A percentile compares a stretch with the other conserved stretches of the same genome.
Conservation (phyloP, 2,329 filamentous ascomycete species). For the Diaporthe nobilis region DNA sequence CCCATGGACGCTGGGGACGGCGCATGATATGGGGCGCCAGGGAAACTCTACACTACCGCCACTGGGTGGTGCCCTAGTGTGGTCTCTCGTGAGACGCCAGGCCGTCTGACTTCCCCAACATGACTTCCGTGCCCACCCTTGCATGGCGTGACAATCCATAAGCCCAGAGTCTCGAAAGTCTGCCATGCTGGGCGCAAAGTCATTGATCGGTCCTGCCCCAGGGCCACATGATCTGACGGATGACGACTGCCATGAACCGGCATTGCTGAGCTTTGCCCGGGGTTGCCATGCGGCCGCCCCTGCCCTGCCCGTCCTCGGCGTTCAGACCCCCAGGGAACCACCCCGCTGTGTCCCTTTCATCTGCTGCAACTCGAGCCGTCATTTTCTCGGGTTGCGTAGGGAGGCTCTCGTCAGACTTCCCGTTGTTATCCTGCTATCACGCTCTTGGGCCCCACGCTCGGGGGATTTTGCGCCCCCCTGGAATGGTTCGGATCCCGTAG, state of each 20-base stretch:
- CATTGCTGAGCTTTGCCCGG: conserved; percentile 16
- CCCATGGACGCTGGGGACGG: neutral
- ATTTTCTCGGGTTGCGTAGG: neutral
- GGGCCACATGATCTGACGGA: conserved; percentile 30
- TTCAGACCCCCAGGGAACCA: neutral
- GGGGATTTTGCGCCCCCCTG: neutral
- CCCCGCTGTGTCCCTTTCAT: conserved; percentile 18
- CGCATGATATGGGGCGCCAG: neutral
- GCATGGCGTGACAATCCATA: conserved; percentile 16
- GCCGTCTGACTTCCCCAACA: conserved; percentile 31
- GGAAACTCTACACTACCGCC: neutral
- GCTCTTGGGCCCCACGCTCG: conserved; percentile 27
- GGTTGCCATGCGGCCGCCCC: conserved; percentile 16
- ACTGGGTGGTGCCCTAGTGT: conserved; percentile 10
- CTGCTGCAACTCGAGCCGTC: conserved; percentile 27
- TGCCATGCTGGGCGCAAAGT: neutral
- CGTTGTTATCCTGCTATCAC: neutral
- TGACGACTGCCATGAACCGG: conserved; percentile 28
- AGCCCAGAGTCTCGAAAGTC: conserved; percentile 9
- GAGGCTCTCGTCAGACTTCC: neutral
- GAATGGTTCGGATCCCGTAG: neutral
- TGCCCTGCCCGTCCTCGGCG: conserved; percentile 6
- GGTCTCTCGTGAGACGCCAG: conserved; percentile 31
- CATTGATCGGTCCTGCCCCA: neutral
- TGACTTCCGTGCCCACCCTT: conserved; percentile 30